Evolutionary conservation across 1,284 basidiomycete genomes (phyloP), one percentile per base, ranked within the genome.

Genomic region (Farysia itapuensis): DNA sequence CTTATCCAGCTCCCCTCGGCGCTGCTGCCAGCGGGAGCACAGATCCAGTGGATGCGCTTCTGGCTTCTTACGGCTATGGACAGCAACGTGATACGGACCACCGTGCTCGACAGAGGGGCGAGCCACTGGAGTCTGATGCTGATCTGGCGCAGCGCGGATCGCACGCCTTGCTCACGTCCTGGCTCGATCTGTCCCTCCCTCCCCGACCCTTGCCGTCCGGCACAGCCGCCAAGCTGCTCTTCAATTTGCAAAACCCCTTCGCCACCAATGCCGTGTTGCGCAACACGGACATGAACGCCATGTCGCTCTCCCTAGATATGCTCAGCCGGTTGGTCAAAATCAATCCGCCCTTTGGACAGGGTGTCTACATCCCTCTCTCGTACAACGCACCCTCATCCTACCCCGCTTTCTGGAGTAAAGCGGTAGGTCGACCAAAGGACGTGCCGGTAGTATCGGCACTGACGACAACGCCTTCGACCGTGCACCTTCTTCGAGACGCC

Each of bases 31-130:
- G 13, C n/a, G 25, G 22, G 11, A 11, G 16, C 16, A 16, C 14
- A 9, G 64, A 67, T 19, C 64, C 72, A 1, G 51, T 74, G 19
- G 65, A 74, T 15, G 64, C 70, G 4, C 31, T 74, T 33, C 59
- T 73, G 7, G 43, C 53, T 16, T 57, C 69, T 15, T 51, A 64
- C 28, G 69, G 67, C 5, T 64, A 67, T 47, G 47, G 40, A 11
- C 26, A n/a, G 26, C 25, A 28, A 9, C 25, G 25, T 25, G 25
- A 36, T 29, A 31, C 29, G 13, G 43, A 50, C 13, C n/a, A 54
- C 5, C 41, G 46, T 20, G 16, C 19, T 20, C 56, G 49, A 12
- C 45, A 50, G 18, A 42, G 48, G 13, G 46, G 60, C 2, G 44
- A 31, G 3, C 54, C 47, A 4, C 25, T 54, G 26, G 56, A 60